Conservation (phyloP, 768 basidiomycete species). For the Rhodotorula sphaerocarpa region DNA sequence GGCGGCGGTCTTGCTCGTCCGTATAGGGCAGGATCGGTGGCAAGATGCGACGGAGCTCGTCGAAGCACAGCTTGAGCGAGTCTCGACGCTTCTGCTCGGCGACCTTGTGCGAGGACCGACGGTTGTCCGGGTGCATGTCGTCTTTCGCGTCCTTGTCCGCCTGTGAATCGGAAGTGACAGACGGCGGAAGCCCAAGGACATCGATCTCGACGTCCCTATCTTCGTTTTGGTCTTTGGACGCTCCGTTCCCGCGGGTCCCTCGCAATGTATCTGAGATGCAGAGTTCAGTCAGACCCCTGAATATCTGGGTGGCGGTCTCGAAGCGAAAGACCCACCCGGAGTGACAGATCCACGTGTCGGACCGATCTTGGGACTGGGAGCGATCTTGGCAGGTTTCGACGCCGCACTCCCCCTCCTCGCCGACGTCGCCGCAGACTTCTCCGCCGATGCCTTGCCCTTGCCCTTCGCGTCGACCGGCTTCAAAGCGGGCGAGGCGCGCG, state of each 20-base stretch:
- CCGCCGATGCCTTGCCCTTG: conserved; percentile 17
- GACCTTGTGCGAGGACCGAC: conserved; percentile 58
- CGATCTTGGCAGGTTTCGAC: conserved; percentile 37
- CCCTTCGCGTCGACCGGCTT: conserved; percentile 24
- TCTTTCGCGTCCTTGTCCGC: neutral
- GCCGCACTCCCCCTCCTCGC: neutral
- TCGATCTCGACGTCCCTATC: conserved; percentile 12
- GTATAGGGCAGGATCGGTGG: conserved; percentile 47
- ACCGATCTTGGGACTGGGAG: conserved; percentile 57
- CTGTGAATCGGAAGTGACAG: conserved; percentile 4
- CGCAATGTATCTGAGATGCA: no score
- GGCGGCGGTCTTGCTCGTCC: conserved; percentile 35
- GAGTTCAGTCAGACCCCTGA: no score
- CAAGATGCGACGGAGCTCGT: conserved; percentile 54
- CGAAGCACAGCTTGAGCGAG: conserved; percentile 82
- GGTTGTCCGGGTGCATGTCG: conserved; percentile 18
- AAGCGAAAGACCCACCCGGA: no score
- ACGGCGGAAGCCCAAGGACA: conserved; percentile 12
- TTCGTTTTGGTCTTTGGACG: conserved; percentile 35
- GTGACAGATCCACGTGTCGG: conserved; percentile 47
- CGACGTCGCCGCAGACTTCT: neutral
- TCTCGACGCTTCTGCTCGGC: conserved; percentile 97
- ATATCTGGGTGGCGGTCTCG: no score
- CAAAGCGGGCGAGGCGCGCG: conserved; percentile 14
- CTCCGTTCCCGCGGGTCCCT: neutral